Percentiles rank a stretch among this genome's conserved stretches.
Evolutionary conservation across 106 monocot genomes (phyloP).

Genomic region (Hemerocallis citrina): DNA sequence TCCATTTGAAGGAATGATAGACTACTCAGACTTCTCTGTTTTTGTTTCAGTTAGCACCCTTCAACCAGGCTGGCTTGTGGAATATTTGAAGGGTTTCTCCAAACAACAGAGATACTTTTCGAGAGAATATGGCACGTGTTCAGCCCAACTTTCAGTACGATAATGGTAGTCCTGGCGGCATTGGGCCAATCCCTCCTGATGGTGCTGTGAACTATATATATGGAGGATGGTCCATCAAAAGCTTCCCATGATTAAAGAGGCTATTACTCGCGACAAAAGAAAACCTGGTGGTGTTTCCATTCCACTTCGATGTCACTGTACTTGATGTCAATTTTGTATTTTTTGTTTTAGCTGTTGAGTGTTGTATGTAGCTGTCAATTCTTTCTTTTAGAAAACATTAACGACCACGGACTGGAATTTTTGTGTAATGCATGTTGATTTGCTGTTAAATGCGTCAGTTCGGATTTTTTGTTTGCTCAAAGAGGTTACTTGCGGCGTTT

Average conservation of each 20-base stretch:
- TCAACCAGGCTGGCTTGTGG: slow-evolving; percentile 54
- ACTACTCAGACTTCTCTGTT: slow-evolving; percentile 67
- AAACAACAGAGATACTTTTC: slow-evolving; percentile 28
- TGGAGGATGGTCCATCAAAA: slow-evolving; percentile 82
- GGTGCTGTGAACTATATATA: slow-evolving; percentile 84
- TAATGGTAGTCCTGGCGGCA: slow-evolving; percentile 41
- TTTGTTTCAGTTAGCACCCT: slow-evolving; percentile 66
- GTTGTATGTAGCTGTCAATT: too few species aligned
- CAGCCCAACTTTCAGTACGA: slow-evolving; percentile 78
- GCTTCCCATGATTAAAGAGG: slow-evolving; percentile 61
- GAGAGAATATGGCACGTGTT: slow-evolving; percentile 48
- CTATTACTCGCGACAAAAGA: slow-evolving; percentile 51
- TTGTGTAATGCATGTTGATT: too few species aligned
- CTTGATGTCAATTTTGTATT: slow-evolving; percentile 17
- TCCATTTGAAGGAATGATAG: slow-evolving; percentile 91
- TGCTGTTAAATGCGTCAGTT: too few species aligned
- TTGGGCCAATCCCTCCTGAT: slow-evolving; percentile 30
- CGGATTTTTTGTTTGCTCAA: too few species aligned
- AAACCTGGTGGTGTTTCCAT: slow-evolving; percentile 52
- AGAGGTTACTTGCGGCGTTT: too few species aligned
- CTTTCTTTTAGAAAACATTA: too few species aligned
- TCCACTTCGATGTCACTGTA: slow-evolving; percentile 80
- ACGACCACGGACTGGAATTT: too few species aligned
- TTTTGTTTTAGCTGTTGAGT: too few species aligned
- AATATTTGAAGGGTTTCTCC: slow-evolving; percentile 44